Base-by-base conservation (phyloP, 495 filamentous ascomycete species). In the Xylaria flabelliformis region DNA sequence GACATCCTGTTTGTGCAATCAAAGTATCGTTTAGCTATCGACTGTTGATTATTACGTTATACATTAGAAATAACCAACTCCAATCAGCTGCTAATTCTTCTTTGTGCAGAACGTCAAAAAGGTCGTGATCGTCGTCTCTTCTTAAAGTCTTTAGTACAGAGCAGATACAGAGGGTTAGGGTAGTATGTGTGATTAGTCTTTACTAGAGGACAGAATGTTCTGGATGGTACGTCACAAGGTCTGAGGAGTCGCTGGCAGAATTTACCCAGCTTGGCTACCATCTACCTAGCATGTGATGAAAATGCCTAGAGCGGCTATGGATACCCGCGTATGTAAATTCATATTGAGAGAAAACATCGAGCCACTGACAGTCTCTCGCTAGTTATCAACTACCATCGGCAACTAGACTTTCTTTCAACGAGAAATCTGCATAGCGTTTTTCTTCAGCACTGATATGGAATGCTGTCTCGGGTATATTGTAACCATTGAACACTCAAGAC, bases 251-350 rank as follows among this genome's bases (percentile, higher is more conserved):
- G 46, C 29, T 46, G 1, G 44, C 15, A 61, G 41, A 48, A 63
- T 50, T 70, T 41, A 70, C 19, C 59, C 68, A 51, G 46, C 68
- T 53, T 55, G 46, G 68, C 67, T 63, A 21, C 32, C 15, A 69
- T 44, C 39, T 63, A 51, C 24, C 17, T 44, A 7, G n/a, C 34
- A 58, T 58, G 29, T 36, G 19, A 12, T 7, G 46, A 69, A 12
- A 24, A 26, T 26, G 26, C 26, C 21, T 26, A 46, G 8, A 41
- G 62, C 41, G 26, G 41, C 62, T 42, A 46, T n/a, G 26, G 1
- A 21, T 34, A 7, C 36, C 26, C 42, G 29, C n/a, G 9, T 29
- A 32, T 32, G 3, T 26, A 5, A 39, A 41, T 12, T 55, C n/a
- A 3, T 26, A 3, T 67, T 42, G 6, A 19, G n/a, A 39, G 29